Percentiles rank a stretch among this genome's conserved stretches.
Evolutionary conservation across 1,284 basidiomycete species (phyloP).

Genomic region (Athelia sp.): DNA sequence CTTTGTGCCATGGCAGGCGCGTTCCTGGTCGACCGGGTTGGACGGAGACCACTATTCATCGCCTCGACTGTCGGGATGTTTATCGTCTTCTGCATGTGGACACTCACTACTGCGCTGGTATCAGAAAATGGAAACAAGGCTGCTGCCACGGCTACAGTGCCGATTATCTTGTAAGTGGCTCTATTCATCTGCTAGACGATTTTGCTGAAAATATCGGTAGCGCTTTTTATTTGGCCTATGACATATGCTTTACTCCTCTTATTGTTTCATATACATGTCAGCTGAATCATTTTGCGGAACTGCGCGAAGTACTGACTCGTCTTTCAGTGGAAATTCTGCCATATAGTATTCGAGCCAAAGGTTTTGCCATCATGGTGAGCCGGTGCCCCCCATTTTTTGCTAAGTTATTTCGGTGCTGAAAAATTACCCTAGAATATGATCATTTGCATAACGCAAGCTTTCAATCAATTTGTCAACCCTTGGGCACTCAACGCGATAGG

Average conservation of each 20-base stretch:
- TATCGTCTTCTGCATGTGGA: slow-evolving; percentile 54
- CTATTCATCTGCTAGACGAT: not conserved
- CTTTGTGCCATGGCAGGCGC: slow-evolving; percentile 47
- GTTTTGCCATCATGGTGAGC: slow-evolving; percentile 58
- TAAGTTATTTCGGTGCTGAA: not conserved
- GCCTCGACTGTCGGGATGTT: slow-evolving; percentile 65
- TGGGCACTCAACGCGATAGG: slow-evolving; percentile 39
- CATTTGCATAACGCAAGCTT: slow-evolving; percentile 32
- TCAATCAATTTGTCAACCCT: slow-evolving; percentile 52
- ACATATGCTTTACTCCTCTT: slow-evolving; percentile 47
- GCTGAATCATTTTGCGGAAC: not conserved
- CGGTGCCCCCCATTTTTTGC: not conserved
- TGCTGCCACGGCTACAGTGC: slow-evolving; percentile 61
- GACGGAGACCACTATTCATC: slow-evolving; percentile 60
- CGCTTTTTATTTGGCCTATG: not conserved
- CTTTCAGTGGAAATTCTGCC: slow-evolving; percentile 56
- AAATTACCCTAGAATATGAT: slow-evolving; percentile 29
- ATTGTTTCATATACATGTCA: slow-evolving; percentile 50
- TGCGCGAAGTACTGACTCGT: not conserved
- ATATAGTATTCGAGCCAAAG: slow-evolving; percentile 62
- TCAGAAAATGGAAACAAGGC: slow-evolving; percentile 36
- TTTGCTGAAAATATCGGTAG: not conserved
- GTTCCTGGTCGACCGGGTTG: slow-evolving; percentile 53
- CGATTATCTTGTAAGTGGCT: slow-evolving; percentile 48
- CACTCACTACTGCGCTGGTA: slow-evolving; percentile 55